phyloP scores from a whole-genome alignment of 2,329 filamentous ascomycete species.

The Dactylellina sp. region DNA sequence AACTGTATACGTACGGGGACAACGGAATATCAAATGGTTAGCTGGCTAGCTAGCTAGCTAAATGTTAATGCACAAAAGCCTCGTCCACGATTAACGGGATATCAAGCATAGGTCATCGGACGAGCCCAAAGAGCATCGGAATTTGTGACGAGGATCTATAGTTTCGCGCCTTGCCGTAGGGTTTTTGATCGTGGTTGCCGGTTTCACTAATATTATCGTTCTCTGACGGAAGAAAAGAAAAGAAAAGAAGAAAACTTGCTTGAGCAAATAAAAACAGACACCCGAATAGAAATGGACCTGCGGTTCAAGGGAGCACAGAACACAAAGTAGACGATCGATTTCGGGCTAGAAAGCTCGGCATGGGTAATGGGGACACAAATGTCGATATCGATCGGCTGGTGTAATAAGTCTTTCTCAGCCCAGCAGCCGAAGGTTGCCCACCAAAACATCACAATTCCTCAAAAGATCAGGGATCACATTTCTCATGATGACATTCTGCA shows the following conservation, averaged over 20 bases:
- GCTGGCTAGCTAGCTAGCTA: too few relatives aligned
- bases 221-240: not conserved
- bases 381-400: slow-evolving; percentile 19
- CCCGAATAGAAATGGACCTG: slow-evolving; percentile 2
- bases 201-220: slow-evolving; percentile 37
- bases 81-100: not conserved
- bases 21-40: slow-evolving; percentile 19
- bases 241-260: slow-evolving; percentile 3
- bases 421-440: slow-evolving; percentile 24
- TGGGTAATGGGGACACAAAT: slow-evolving; percentile 21
- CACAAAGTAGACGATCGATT: slow-evolving; percentile 32
- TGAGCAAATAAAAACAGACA: not conserved
- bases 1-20: slow-evolving; percentile 23
- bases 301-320: slow-evolving; percentile 5
- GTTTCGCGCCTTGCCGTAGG: slow-evolving; percentile 12
- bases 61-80: too few relatives aligned
- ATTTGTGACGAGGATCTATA: slow-evolving; percentile 47
- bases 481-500: slow-evolving; percentile 56
- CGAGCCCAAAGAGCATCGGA: slow-evolving; percentile 16
- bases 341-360: slow-evolving; percentile 34
- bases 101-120: not conserved
- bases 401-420: slow-evolving; percentile 23
- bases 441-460: not conserved
- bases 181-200: slow-evolving; percentile 12
- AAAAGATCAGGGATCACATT: slow-evolving; percentile 44